phyloP scores from a whole-genome alignment of 2,329 filamentous ascomycete species.

The Pseudopyrenochaeta lycopersici region DNA sequence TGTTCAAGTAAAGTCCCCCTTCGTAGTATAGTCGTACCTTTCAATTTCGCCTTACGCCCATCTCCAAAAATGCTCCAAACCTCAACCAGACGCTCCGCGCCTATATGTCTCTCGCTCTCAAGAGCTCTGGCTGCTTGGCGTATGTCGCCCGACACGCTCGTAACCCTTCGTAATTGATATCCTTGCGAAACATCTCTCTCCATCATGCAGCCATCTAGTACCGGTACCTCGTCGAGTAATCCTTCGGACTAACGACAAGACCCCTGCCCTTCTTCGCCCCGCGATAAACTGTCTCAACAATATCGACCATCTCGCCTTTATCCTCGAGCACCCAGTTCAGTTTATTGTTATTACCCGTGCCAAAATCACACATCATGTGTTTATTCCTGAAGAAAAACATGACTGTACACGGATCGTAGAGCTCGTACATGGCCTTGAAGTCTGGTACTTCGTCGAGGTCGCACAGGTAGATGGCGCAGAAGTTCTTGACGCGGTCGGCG shows the following conservation, averaged over 20 bases:
- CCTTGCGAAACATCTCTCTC: neutral
- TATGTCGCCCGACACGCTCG: neutral
- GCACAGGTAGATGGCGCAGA: conserved; percentile 82
- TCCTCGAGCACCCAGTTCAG: conserved; percentile 96
- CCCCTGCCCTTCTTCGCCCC: conserved; percentile 98
- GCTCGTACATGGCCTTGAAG: conserved; percentile 94
- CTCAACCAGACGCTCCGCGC: neutral
- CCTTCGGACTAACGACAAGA: conserved; percentile 96
- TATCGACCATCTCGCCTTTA: conserved; percentile 98
- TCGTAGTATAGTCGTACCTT: conserved; percentile 16
- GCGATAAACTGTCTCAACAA: conserved; percentile 96
- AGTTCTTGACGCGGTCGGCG: conserved; percentile 92
- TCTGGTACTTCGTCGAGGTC: conserved; percentile 73
- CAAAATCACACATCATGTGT: conserved; percentile 98
- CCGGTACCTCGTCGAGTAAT: conserved; percentile 73
- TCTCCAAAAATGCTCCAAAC: neutral
- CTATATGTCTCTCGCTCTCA: neutral
- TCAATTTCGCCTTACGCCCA: conserved; percentile 6
- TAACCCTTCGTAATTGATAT: neutral
- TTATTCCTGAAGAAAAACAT: conserved; percentile 99
- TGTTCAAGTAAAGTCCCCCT: neutral
- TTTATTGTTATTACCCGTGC: conserved; percentile 97
- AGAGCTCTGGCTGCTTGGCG: too few species aligned
- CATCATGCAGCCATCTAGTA: conserved; percentile 56
- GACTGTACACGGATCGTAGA: conserved; percentile 91